These are phyloP conservation scores for Bruguiera parviflora DNA, from an alignment of 345 rosid species.

Conservation along the genomic window DNA sequence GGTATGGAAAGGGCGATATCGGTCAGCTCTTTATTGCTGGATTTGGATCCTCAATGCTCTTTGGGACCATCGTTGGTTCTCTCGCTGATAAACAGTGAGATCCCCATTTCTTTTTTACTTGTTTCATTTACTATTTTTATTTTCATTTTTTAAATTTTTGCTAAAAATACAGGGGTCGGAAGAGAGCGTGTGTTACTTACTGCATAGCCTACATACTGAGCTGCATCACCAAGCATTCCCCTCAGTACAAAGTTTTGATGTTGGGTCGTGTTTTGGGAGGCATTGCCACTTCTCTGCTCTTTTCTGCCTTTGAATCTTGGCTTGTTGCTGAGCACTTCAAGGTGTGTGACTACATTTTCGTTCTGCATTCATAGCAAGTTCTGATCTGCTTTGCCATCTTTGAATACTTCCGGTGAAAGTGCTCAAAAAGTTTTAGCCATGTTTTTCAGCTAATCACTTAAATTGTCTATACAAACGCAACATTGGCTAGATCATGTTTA, in stretches of 20 bases:
- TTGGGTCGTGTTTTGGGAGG: conserved; percentile 57
- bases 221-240: conserved; percentile 91
- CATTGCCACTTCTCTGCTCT: conserved; percentile 27
- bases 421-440: not conserved
- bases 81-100: conserved; percentile 93
- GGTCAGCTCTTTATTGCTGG: conserved; percentile 98
- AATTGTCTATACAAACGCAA: too few species aligned
- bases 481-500: too few species aligned
- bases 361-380: not conserved
- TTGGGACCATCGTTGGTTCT: conserved; percentile 96
- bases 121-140: not conserved
- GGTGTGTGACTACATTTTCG: not conserved
- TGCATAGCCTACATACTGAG: conserved; percentile 84
- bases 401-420: not conserved
- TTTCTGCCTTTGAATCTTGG: conserved; percentile 25
- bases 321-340: conserved; percentile 16
- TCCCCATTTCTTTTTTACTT: not conserved
- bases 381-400: not conserved
- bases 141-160: not conserved
- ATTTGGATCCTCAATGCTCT: conserved; percentile 95
- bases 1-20: conserved; percentile 78
- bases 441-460: too few species aligned
- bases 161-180: conserved; percentile 67
- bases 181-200: conserved; percentile 84
- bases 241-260: conserved; percentile 86